These are phyloP conservation scores for Pythium scleroteichum DNA, from an alignment of 352 stramenopile species.

Conservation along the genomic window DNA sequence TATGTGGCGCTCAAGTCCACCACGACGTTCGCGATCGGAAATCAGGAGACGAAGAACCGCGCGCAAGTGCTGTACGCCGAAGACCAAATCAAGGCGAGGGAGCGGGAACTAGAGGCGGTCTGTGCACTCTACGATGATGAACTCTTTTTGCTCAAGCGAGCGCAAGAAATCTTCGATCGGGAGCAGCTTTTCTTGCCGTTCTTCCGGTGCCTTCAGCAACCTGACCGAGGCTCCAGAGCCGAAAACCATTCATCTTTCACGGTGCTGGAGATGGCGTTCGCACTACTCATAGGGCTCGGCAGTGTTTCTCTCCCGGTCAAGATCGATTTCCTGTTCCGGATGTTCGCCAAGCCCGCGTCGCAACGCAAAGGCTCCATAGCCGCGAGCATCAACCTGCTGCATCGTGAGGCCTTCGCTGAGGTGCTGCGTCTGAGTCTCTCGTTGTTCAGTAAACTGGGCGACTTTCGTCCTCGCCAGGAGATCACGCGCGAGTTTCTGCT, in stretches of 20 bases:
- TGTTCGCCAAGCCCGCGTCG: constrained; percentile 47
- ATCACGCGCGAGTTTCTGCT: constrained; percentile 45
- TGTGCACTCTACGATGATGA: constrained; percentile 65
- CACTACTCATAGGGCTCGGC: constrained; percentile 56
- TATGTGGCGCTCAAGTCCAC: constrained; percentile 58
- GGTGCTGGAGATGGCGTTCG: constrained; percentile 47
- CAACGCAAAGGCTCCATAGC: constrained; percentile 7
- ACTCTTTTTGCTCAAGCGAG: constrained; percentile 69
- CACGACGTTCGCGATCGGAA: constrained; percentile 39
- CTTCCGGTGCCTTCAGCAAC: constrained; percentile 44
- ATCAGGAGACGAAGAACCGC: constrained; percentile 52
- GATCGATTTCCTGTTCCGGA: constrained; percentile 71
- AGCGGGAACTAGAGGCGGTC: constrained; percentile 57
- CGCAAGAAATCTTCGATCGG: constrained; percentile 49
- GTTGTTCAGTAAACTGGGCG: constrained; percentile 50
- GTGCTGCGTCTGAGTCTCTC: constrained; percentile 60
- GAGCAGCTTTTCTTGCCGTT: constrained; percentile 72
- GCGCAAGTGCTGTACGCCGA: constrained; percentile 74
- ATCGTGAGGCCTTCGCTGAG: constrained; percentile 41
- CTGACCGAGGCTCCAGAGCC: background rate
- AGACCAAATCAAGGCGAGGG: constrained; percentile 63
- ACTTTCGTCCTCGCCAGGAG: constrained; percentile 43
- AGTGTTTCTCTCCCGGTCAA: constrained; percentile 54
- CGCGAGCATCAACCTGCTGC: constrained; percentile 43
- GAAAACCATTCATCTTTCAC: constrained; percentile 10